These are phyloP conservation scores for Phialophora macrospora DNA, from an alignment of 2,329 filamentous ascomycete species.

Conservation along the genomic window DNA sequence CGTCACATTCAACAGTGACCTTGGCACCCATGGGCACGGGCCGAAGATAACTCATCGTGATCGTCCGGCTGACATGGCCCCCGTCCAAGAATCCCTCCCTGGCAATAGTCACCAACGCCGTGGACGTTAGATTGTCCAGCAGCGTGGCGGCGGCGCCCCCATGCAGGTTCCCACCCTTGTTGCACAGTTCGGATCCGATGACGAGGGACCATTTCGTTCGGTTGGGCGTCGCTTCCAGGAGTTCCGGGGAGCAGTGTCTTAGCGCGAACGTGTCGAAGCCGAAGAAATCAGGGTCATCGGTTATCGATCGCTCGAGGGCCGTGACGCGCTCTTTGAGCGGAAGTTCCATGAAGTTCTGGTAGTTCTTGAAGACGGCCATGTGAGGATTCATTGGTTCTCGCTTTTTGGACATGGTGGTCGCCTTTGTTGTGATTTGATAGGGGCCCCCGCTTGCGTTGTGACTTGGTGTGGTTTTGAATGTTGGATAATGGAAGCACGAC, in stretches of 20 bases:
- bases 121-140: conserved; percentile 69
- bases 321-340: conserved; percentile 29
- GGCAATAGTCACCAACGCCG: conserved; percentile 62
- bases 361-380: conserved; percentile 16
- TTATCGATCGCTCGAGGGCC: conserved; percentile 21
- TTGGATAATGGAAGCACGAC: no score
- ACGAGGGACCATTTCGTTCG: conserved; percentile 29
- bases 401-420: conserved; percentile 15
- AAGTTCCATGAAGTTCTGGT: conserved; percentile 14
- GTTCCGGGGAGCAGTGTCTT: conserved; percentile 3
- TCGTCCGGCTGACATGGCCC: conserved; percentile 44
- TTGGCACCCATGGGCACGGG: conserved; percentile 30
- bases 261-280: conserved; percentile 34
- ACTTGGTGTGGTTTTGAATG: no score
- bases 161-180: conserved; percentile 34
- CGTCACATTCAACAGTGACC: conserved; percentile 29
- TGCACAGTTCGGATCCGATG: conserved; percentile 31
- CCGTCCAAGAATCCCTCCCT: conserved; percentile 65
- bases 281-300: conserved; percentile 26
- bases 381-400: conserved; percentile 13
- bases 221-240: conserved; percentile 29
- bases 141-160: conserved; percentile 63
- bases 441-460: no score
- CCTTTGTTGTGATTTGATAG: no score
- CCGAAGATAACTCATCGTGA: conserved; percentile 35